phyloP scores from a whole-genome alignment of 345 rosid species.

The Citrus inodora region DNA sequence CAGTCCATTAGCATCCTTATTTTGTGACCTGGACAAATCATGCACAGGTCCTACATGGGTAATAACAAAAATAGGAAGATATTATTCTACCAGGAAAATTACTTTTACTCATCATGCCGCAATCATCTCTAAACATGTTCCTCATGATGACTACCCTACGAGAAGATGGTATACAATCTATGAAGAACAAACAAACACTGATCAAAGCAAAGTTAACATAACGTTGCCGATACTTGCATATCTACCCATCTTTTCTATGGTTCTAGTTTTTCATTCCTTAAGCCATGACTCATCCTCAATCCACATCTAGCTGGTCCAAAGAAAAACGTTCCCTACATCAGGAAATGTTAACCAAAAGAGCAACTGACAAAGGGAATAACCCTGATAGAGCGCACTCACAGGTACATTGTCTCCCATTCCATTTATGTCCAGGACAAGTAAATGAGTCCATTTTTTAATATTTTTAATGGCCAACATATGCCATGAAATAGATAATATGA shows the following conservation, averaged over 20 bases:
- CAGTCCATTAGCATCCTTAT: constrained; percentile 32
- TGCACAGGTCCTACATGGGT: constrained; percentile 25
- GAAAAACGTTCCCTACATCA: neutral
- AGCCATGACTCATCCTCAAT: neutral
- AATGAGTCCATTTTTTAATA: neutral
- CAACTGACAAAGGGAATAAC: neutral
- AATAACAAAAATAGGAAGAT: constrained; percentile 10
- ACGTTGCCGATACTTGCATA: neutral
- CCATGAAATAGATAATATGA: neutral
- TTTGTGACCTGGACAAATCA: constrained; percentile 29
- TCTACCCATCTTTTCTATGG: neutral
- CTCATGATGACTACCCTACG: neutral
- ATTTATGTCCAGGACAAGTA: neutral
- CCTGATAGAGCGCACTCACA: neutral
- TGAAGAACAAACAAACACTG: neutral
- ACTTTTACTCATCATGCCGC: neutral
- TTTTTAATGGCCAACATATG: neutral
- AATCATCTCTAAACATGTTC: constrained; percentile 2
- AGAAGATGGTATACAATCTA: neutral
- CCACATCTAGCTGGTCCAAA: neutral
- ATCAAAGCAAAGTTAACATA: neutral
- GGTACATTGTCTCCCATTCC: neutral
- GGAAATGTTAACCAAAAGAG: neutral
- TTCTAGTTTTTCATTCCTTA: neutral
- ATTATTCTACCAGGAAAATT: constrained; percentile 5